Evolutionary conservation across 805 yeast species (phyloP), one percentile per base, ranked within the genome.

Genomic region (Metschnikowia lochheadii): DNA sequence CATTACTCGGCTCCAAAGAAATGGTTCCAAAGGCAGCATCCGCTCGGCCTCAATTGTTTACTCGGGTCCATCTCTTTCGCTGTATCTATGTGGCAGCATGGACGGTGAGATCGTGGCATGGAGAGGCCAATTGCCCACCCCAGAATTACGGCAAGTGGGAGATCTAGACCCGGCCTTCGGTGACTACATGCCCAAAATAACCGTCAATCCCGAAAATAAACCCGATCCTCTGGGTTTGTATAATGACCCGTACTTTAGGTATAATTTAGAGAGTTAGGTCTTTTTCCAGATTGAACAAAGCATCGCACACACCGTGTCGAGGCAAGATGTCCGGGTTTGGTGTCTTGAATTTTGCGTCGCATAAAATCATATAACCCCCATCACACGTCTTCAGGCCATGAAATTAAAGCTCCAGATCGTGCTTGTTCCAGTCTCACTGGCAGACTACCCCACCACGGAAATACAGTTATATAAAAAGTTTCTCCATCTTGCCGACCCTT

Each of bases 71-170:
- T 73, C 70, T 46, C 60, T 72, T 18, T 73, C 70, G 6, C 73
- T 75, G 20, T 82, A 78, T 56, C 79, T 62, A 55, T 76, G 85
- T 26, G 91, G 90, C 1, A 79, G 85, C 2, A 74, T 78, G 51
- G 89, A 85, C 55, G 94, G 94, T 1, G 78, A 79, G 29, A 81
- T 87, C 1, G 60, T 79, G 0, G 66, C 69, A 0, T 87, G 90
- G 89, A 44, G 51, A n/a, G 55, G 57, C 2, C 52, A 50, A 26
- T 38, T 49, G 17, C 38, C 46, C 13, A 13, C 17, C 2, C 46
- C 46, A 34, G 46, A 41, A 6, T 20, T 32, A 23, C 46, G 32
- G 10, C 40, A 32, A 15, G 31, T 21, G 32, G 40, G 38, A 21
- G 36, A 23, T 1, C n/a, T 6, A 11, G 23, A 42, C 11, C 18